Percentiles rank a stretch among this genome's conserved stretches.
These are phyloP conservation scores for Pichia phayaonensis DNA, from an alignment of 805 yeast genomes.

Conservation along the genomic window DNA sequence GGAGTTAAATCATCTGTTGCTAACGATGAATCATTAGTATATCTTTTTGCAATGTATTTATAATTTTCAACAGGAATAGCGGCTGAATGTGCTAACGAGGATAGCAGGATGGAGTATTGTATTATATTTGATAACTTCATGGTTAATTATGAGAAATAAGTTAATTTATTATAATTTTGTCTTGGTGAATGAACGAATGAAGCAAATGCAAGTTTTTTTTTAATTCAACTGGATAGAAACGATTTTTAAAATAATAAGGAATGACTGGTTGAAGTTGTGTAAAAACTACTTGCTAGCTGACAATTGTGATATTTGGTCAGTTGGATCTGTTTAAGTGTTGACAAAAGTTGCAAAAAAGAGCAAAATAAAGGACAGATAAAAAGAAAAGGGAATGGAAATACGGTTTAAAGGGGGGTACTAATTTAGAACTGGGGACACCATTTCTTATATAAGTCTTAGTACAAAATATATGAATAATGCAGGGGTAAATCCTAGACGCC, in stretches of 20 bases:
- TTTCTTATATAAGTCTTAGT: not conserved
- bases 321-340: not conserved
- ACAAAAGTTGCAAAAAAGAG: not conserved
- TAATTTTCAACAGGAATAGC: slow-evolving; percentile 5
- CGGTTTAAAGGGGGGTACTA: not conserved
- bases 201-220: not conserved
- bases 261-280: not conserved
- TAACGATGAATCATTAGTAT: slow-evolving; percentile 17
- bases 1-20: not conserved
- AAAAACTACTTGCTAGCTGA: not conserved
- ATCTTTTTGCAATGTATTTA: slow-evolving; percentile 19
- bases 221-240: not conserved
- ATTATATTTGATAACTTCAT: not conserved
- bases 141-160: not conserved
- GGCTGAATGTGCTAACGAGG: slow-evolving; percentile 16
- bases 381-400: not conserved
- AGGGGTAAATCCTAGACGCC: not conserved
- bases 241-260: not conserved
- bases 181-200: not conserved
- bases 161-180: not conserved
- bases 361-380: not conserved
- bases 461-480: not conserved
- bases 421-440: not conserved
- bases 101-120: not conserved
- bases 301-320: not conserved